Evolutionary conservation across 31 red algal genomes (phyloP).

Genomic region (Porphyra umbilicalis): DNA sequence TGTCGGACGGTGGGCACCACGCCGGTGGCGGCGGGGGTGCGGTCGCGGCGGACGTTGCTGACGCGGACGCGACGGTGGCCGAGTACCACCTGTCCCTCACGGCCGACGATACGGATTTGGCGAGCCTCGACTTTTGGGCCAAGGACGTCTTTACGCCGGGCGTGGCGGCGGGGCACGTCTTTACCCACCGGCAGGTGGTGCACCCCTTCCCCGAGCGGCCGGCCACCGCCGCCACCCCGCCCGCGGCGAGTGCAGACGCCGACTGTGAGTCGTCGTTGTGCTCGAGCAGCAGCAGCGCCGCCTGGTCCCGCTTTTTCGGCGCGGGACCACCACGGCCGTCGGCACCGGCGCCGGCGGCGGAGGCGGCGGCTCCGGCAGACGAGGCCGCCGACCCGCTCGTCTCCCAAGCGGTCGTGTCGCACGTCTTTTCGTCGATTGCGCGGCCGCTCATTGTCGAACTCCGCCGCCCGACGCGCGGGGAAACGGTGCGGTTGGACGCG

Average conservation of each 20-base stretch:
- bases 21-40: too few relatives aligned
- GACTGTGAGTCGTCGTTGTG: not conserved
- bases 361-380: not conserved
- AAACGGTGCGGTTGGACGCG: slow-evolving; percentile 25
- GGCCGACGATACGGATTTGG: slow-evolving; percentile 65
- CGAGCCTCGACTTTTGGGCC: slow-evolving; percentile 71
- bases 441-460: slow-evolving; percentile 73
- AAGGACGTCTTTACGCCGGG: slow-evolving; percentile 29
- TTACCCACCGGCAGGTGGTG: slow-evolving; percentile 60
- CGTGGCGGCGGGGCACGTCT: slow-evolving; percentile 50
- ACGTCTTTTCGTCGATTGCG: slow-evolving; percentile 81
- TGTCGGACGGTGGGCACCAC: too few relatives aligned
- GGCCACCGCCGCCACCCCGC: not conserved
- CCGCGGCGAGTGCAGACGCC: not conserved
- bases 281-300: not conserved
- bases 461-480: slow-evolving; percentile 37
- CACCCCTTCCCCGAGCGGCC: slow-evolving; percentile 60
- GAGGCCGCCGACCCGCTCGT: slow-evolving; percentile 25
- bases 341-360: slow-evolving; percentile 1
- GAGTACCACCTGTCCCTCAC: slow-evolving; percentile 31
- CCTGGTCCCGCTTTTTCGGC: not conserved
- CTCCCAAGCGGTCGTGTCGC: slow-evolving; percentile 46
- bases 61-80: not conserved
- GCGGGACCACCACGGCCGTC: not conserved
- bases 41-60: too few relatives aligned